Base-by-base conservation (phyloP, 371 early-diverging fungal genomes). In the Globomyces sp. region DNA sequence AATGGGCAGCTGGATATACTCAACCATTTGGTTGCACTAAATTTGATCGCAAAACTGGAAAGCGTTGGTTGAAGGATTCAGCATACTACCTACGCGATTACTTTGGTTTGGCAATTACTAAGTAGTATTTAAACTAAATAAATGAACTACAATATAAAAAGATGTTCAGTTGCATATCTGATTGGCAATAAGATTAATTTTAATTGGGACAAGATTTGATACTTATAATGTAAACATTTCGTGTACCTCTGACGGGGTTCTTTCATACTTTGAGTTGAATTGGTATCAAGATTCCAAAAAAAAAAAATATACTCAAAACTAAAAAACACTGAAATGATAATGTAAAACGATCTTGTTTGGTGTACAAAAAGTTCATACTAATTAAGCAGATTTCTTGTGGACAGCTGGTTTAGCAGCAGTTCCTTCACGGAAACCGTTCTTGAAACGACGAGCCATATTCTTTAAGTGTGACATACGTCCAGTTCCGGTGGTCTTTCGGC, bases 391-490 rank as follows among this genome's bases (percentile, higher is more conserved):
- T 34, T 41, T 44, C 58, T 58, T 47, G 8, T 47, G 47, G 11
- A 24, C 24, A 24, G 24, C 24, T 24, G 47, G 47, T 64, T 68
- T 70, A 57, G 67, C 64, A 36, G 51, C 57, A 52, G 64, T 63
- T 72, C 81, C 81, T 65, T 81, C 79, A 64, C 81, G 72, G 94
- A 98, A 98, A 71, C 96, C 96, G 86, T 95, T 96, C 89, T 92
- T 94, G 92, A 94, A 94, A 70, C 96, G 90, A 69, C 91, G 85
- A 78, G 90, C 82, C 63, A 98, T 85, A 71, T 76, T 84, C 89
- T 94, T 96, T 83, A 99, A 84, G 89, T 99, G 85, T 67, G 91
- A 85, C 95, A 94, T 95, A 78, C 98, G 93, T 72, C 99, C 99
- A 71, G 98, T 96, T 78, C 99, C 99, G 79, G 95, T 93, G 76